Conservation (phyloP, 768 basidiomycete genomes). For the Boletus fagicola region DNA sequence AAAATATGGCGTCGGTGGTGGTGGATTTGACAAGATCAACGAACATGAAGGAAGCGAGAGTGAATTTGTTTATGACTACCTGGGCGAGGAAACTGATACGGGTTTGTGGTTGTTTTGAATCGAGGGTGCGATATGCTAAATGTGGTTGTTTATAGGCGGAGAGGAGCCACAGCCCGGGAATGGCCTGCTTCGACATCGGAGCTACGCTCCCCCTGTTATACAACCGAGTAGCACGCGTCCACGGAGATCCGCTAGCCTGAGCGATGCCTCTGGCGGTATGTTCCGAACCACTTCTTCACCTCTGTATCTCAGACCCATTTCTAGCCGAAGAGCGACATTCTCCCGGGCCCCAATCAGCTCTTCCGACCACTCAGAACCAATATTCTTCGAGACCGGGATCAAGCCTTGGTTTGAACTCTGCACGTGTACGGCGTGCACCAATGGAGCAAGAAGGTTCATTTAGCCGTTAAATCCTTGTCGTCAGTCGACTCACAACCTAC, state of each 20-base stretch:
- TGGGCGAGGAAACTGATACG: conserved; percentile 40
- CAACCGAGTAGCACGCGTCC: conserved; percentile 53
- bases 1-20: conserved; percentile 30
- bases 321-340: conserved; percentile 31
- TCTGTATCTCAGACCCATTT: conserved; percentile 23
- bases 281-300: conserved; percentile 27
- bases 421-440: conserved; percentile 40
- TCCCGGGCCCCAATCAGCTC: conserved; percentile 16
- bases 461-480: conserved; percentile 9
- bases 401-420: conserved; percentile 41
- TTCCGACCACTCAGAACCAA: conserved; percentile 21
- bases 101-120: conserved; percentile 29
- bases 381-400: conserved; percentile 42
- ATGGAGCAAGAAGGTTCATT: conserved; percentile 45
- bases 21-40: conserved; percentile 49
- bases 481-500: conserved; percentile 10
- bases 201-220: conserved; percentile 23
- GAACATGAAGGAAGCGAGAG: conserved; percentile 44
- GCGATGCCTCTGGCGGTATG: conserved; percentile 47
- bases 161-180: conserved; percentile 30
- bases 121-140: conserved; percentile 18
- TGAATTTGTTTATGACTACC: conserved; percentile 33
- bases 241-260: conserved; percentile 74
- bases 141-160: conserved; percentile 28
- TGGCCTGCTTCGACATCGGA: conserved; percentile 28